Conservation (phyloP, 139 green algal species). For the Coelastrella sp. region DNA sequence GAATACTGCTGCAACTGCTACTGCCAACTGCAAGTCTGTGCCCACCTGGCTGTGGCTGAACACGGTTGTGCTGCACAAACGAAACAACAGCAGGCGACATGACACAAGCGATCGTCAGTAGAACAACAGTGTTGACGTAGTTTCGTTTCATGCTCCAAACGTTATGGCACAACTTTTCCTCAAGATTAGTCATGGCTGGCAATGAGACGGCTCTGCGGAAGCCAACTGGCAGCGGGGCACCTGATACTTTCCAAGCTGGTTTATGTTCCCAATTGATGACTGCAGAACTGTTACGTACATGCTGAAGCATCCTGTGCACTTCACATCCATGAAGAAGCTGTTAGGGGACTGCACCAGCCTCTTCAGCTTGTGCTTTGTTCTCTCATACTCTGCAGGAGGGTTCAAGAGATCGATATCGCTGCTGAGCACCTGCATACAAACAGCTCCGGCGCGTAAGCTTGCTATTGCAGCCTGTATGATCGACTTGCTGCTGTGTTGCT, state of each 20-base stretch:
- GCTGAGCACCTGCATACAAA: constrained; percentile 55
- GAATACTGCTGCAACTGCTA: background rate
- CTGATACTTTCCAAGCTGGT: no score
- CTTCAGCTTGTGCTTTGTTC: constrained; percentile 98
- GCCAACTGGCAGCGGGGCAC: no score
- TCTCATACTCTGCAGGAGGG: constrained; percentile 95
- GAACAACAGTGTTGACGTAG: no score
- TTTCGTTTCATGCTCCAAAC: no score
- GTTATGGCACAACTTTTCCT: no score
- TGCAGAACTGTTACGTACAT: constrained; percentile 77
- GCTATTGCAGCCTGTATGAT: background rate
- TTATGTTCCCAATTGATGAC: background rate
- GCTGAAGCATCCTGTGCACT: constrained; percentile 97
- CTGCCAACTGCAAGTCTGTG: background rate
- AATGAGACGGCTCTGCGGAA: no score
- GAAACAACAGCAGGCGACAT: background rate
- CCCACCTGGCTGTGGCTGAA: constrained; percentile 72
- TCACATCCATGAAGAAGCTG: constrained; percentile 97
- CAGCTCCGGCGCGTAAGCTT: background rate
- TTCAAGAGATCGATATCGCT: constrained; percentile 98
- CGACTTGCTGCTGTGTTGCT: background rate
- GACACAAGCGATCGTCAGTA: background rate
- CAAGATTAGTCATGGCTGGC: no score
- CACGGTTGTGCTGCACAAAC: constrained; percentile 96
- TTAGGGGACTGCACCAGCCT: constrained; percentile 92